phyloP scores from a whole-genome alignment of 2,329 filamentous ascomycete species.

The Colletotrichum siamense region DNA sequence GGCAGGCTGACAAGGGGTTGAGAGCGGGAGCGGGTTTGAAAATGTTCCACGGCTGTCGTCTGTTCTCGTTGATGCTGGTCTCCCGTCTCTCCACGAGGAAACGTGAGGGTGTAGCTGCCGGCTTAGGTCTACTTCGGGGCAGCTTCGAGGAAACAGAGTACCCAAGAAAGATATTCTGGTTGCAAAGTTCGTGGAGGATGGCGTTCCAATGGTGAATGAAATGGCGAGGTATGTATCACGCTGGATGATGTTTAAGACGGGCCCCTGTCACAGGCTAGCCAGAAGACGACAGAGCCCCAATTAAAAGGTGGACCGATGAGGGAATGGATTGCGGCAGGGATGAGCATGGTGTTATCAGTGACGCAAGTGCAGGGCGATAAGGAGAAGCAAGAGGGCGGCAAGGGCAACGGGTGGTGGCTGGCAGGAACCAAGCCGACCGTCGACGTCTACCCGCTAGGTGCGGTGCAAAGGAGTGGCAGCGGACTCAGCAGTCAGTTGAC shows the following conservation, averaged over 20 bases:
- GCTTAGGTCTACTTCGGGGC: background rate
- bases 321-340: slow-evolving; percentile 3
- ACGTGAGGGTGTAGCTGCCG: background rate
- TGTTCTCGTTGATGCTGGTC: background rate
- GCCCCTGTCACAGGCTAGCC: slow-evolving; percentile 18
- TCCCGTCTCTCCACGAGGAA: background rate
- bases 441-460: background rate
- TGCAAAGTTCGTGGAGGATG: background rate
- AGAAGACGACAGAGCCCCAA: slow-evolving; percentile 15
- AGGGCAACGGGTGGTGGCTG: background rate
- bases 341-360: slow-evolving; percentile 22
- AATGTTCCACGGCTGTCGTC: background rate
- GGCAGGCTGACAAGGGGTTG: background rate
- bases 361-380: slow-evolving; percentile 22
- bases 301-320: slow-evolving; percentile 16
- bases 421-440: background rate
- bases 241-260: slow-evolving; percentile 19
- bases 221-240: slow-evolving; percentile 18
- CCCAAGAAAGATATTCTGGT: background rate
- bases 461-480: background rate
- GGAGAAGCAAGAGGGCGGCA: background rate
- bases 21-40: background rate
- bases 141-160: background rate
- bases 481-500: background rate
- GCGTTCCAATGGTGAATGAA: background rate